phyloP scores from a whole-genome alignment of 108 stramenopile genomes.

The Nitzschia sp. region DNA sequence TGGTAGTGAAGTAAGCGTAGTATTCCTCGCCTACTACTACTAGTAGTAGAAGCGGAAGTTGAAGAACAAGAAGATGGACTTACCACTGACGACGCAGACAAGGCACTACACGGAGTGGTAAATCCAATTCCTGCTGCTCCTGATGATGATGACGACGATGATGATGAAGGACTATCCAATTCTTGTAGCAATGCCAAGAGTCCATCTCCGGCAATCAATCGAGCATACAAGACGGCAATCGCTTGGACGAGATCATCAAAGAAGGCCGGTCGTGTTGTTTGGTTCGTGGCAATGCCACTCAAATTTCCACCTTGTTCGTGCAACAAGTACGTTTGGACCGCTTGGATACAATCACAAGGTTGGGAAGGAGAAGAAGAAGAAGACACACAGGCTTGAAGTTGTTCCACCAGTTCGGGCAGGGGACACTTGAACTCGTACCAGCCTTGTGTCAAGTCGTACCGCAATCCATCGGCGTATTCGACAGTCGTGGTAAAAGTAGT shows the following conservation, averaged over 20 bases:
- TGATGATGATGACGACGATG: no score
- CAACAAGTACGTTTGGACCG: slow-evolving; percentile 43
- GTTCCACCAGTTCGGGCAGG: slow-evolving; percentile 17
- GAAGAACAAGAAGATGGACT: not conserved
- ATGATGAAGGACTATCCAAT: slow-evolving; percentile 40
- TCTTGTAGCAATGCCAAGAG: slow-evolving; percentile 45
- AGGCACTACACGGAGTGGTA: not conserved
- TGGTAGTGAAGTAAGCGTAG: slow-evolving; percentile 23
- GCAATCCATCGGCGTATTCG: slow-evolving; percentile 76
- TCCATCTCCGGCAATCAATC: slow-evolving; percentile 70
- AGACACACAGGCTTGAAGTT: not conserved
- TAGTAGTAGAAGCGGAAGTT: not conserved
- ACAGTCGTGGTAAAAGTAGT: not conserved
- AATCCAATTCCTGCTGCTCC: slow-evolving; percentile 15
- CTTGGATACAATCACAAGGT: slow-evolving; percentile 35
- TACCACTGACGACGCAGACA: not conserved
- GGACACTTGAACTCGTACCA: slow-evolving; percentile 84
- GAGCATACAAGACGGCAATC: slow-evolving; percentile 66
- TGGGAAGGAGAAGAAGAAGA: slow-evolving; percentile 11
- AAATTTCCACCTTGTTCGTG: slow-evolving; percentile 62
- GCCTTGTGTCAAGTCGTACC: slow-evolving; percentile 61
- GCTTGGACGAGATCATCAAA: slow-evolving; percentile 54
- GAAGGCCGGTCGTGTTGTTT: slow-evolving; percentile 16
- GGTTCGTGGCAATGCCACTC: slow-evolving; percentile 23
- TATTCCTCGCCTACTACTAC: no score